These are phyloP conservation scores for Arxiozyma bovina DNA, from an alignment of 1,139 yeast species.

Conservation along the genomic window DNA sequence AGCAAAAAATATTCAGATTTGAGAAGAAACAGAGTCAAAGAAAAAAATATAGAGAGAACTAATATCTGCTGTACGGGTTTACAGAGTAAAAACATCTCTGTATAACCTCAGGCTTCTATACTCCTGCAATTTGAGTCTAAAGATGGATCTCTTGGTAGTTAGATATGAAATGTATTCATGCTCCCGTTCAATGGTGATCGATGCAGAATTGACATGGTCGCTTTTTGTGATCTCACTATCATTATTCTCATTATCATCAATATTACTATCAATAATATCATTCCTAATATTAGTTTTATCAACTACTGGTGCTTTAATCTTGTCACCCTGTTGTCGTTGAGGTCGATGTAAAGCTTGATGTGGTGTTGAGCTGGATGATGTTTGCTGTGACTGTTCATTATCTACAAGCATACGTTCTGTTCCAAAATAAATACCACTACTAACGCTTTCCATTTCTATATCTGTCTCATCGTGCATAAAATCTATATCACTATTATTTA, in stretches of 20 bases:
- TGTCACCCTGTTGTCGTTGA: neutral
- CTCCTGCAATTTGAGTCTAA: conserved; percentile 18
- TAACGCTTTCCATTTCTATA: conserved; percentile 15
- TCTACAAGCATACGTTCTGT: conserved; percentile 6
- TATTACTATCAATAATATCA: no score
- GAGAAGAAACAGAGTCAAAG: no score
- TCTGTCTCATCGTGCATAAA: conserved; percentile 17
- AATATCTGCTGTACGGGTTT: neutral
- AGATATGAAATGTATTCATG: conserved; percentile 12
- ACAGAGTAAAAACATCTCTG: conserved; percentile 24
- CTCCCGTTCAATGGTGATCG: neutral
- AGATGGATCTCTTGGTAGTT: conserved; percentile 13
- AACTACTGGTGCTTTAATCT: neutral
- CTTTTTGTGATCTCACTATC: neutral
- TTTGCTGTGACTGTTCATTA: neutral
- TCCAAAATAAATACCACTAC: conserved; percentile 19
- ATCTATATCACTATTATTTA: conserved; percentile 24
- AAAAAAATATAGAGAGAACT: no score
- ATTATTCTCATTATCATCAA: neutral
- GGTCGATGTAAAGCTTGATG: neutral
- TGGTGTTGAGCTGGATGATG: neutral
- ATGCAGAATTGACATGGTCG: neutral
- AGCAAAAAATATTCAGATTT: no score
- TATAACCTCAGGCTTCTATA: conserved; percentile 21
- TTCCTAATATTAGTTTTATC: neutral